phyloP scores from a whole-genome alignment of 1,139 yeast genomes.

The Kodamaea derodonti region DNA sequence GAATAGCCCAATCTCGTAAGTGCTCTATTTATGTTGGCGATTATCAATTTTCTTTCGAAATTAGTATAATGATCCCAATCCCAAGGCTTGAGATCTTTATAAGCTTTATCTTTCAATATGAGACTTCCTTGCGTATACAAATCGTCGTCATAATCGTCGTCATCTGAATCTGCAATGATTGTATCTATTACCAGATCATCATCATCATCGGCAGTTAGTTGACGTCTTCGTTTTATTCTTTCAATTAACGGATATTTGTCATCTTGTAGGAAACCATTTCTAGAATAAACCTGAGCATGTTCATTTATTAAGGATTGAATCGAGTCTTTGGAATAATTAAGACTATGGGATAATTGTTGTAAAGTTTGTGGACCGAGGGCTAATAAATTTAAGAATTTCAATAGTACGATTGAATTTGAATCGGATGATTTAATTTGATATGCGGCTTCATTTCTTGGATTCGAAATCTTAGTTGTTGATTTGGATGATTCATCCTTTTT shows the following conservation, averaged over 20 bases:
- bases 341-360: slow-evolving; percentile 11
- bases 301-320: slow-evolving; percentile 10
- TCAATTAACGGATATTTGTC: slow-evolving; percentile 30
- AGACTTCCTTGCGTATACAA: slow-evolving; percentile 8
- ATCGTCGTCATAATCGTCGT: slow-evolving; percentile 9
- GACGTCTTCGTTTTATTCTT: slow-evolving; percentile 9
- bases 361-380: slow-evolving; percentile 40
- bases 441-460: slow-evolving; percentile 8
- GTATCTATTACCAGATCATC: slow-evolving; percentile 11
- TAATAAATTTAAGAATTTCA: slow-evolving; percentile 30
- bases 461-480: not conserved
- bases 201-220: slow-evolving; percentile 5
- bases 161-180: slow-evolving; percentile 9
- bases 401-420: slow-evolving; percentile 14
- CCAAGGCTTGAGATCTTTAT: slow-evolving; percentile 43
- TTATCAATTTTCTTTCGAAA: slow-evolving; percentile 31
- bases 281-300: slow-evolving; percentile 30
- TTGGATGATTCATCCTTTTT: slow-evolving; percentile 1
- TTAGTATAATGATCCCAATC: slow-evolving; percentile 31
- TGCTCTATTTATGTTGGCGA: slow-evolving; percentile 35
- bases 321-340: slow-evolving; percentile 10
- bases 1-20: slow-evolving; percentile 42
- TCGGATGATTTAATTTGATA: slow-evolving; percentile 22
- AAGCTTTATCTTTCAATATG: slow-evolving; percentile 39
- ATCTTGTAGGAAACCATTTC: slow-evolving; percentile 27